Conservation (phyloP, 257 asterid species). For the Gentiana straminea region DNA sequence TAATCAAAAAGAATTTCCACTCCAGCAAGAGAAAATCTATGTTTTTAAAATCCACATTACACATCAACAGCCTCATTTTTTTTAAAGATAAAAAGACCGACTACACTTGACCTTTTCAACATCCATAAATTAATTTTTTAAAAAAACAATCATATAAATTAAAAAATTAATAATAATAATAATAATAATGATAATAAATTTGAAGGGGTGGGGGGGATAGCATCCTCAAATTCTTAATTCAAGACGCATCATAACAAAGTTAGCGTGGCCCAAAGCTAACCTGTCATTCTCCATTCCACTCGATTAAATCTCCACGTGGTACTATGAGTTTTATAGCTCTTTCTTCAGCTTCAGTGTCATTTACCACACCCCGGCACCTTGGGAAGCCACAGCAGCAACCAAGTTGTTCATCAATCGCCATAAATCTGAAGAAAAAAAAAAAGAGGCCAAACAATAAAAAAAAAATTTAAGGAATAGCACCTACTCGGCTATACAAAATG, state of each 20-base stretch:
- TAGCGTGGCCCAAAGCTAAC: constrained; percentile 5
- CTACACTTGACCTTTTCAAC: too few relatives aligned
- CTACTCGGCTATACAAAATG: constrained; percentile 4
- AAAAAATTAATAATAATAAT: not conserved
- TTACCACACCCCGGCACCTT: constrained; percentile 88
- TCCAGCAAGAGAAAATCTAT: too few relatives aligned
- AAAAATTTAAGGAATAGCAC: constrained; percentile 1
- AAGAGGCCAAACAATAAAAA: not conserved
- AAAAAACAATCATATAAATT: not conserved
- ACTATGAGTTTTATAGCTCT: constrained; percentile 51
- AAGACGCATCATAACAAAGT: too few relatives aligned
- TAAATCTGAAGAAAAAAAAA: constrained; percentile 43
- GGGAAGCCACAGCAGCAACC: constrained; percentile 83
- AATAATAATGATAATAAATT: not conserved
- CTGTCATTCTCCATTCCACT: constrained; percentile 69
- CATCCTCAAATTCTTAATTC: too few relatives aligned
- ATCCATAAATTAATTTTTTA: not conserved
- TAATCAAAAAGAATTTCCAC: too few relatives aligned
- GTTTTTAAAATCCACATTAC: too few relatives aligned
- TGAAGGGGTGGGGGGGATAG: not conserved
- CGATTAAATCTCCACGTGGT: constrained; percentile 54
- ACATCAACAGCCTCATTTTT: too few relatives aligned
- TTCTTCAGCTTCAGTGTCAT: constrained; percentile 79
- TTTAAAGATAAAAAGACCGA: too few relatives aligned
- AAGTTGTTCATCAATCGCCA: constrained; percentile 70